Base-by-base conservation (phyloP, 2,329 filamentous ascomycete genomes). In the Pleoardoris graminearum region DNA sequence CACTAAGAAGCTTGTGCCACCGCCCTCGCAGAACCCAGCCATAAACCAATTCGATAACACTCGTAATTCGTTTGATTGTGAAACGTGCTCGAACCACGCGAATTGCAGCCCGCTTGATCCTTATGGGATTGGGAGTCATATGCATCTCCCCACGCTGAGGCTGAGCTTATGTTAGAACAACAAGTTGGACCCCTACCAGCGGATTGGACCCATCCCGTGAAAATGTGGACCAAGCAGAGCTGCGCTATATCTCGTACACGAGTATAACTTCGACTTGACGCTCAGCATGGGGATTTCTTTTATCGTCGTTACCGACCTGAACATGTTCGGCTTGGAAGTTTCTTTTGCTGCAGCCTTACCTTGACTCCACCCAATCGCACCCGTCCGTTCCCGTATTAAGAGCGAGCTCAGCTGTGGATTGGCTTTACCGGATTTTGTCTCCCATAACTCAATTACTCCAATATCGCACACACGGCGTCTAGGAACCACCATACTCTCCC, bases 211-310 rank as follows among this genome's bases (percentile, higher is more conserved):
- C 58, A 54, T 56, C 38, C n/a, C 47, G 41, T 42, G 59, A 51
- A 53, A 32, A 29, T 55, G 48, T 35, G 44, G 56, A 41, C 65
- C 43, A 59, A 64, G 60, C 63, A 57, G 48, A 17, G 23, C n/a
- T 19, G 21, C 23, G 54, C 61, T 61, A 12, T 67, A 65, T 67
- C 58, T 63, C 16, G 42, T n/a, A 23, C 16, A 32, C 7, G 46
- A 42, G 51, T 67, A 69, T 70, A 69, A 65, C 37, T 63, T 52
- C 50, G 60, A 55, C 53, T 59, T 63, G 55, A 51, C 41, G 21
- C 50, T 37, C 46, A 55, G 25, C 50, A 57, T n/a, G n/a, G n/a
- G n/a, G n/a, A n/a, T n/a, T n/a, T n/a, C n/a, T n/a, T n/a, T n/a
- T n/a, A n/a, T n/a, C n/a, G n/a, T n/a, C n/a, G n/a, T n/a, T n/a